These are phyloP conservation scores for Akanthomyces uredinophilus DNA, from an alignment of 2,329 filamentous ascomycete species.

Conservation along the genomic window DNA sequence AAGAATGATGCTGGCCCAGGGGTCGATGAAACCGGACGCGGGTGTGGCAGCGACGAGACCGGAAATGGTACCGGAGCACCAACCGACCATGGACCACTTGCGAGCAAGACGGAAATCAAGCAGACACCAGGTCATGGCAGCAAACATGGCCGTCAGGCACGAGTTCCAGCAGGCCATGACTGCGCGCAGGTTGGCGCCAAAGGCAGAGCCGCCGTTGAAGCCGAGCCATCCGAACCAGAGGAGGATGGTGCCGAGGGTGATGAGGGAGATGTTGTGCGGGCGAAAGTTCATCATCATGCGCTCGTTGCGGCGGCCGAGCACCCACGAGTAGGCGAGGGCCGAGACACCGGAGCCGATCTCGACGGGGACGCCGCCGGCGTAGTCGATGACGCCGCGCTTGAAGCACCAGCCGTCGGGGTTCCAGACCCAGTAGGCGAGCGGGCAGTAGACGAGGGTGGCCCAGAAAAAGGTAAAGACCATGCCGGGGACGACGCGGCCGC, in stretches of 20 bases:
- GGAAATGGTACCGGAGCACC: conserved; percentile 67
- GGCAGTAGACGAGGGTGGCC: conserved; percentile 97
- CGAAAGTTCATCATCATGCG: conserved; percentile 99
- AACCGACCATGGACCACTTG: conserved; percentile 83
- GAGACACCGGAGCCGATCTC: conserved; percentile 94
- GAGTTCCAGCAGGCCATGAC: conserved; percentile 98
- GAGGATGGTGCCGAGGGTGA: conserved; percentile 89
- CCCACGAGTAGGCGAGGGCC: conserved; percentile 90
- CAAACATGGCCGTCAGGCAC: conserved; percentile 88
- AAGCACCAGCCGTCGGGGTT: conserved; percentile 90
- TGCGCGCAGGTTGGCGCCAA: conserved; percentile 89
- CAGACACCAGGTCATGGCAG: conserved; percentile 85
- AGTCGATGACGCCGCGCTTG: conserved; percentile 89
- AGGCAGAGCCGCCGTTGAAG: conserved; percentile 95
- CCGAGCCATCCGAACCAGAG: conserved; percentile 99
- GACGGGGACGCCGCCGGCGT: conserved; percentile 93
- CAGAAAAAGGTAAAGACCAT: conserved; percentile 96
- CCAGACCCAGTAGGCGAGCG: conserved; percentile 95
- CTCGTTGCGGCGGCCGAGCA: conserved; percentile 92
- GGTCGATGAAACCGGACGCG: conserved; percentile 62
- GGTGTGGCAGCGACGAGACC: conserved; percentile 67
- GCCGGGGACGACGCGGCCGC: conserved; percentile 84
- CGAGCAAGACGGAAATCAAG: conserved; percentile 91
- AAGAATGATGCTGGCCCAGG: conserved; percentile 63
- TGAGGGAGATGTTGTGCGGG: conserved; percentile 96